Percentiles rank a stretch among this genome's conserved stretches.
Evolutionary conservation across 768 basidiomycete genomes (phyloP).

Genomic region (Tulasnella sp.): DNA sequence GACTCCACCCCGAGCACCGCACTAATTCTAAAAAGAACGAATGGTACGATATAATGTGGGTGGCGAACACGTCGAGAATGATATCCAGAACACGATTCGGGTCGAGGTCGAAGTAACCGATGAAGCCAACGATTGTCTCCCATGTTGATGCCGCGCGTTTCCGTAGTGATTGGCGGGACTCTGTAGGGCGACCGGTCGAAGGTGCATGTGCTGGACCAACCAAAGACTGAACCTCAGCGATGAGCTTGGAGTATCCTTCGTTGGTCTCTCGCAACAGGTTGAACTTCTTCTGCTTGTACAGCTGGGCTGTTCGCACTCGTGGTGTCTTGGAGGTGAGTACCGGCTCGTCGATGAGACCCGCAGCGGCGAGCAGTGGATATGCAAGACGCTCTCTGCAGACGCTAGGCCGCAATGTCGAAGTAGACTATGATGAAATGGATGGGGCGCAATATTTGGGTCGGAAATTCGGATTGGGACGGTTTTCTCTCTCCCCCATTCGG

Average conservation of each 20-base stretch:
- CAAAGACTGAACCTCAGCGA: slow-evolving; percentile 67
- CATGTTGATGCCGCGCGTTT: slow-evolving; percentile 58
- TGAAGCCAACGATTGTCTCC: slow-evolving; percentile 78
- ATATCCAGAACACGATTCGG: slow-evolving; percentile 90
- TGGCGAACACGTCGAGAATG: slow-evolving; percentile 81
- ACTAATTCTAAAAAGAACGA: slow-evolving; percentile 82
- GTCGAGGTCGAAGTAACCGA: slow-evolving; percentile 94
- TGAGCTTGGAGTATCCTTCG: slow-evolving; percentile 91
- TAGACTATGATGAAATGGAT: slow-evolving; percentile 32
- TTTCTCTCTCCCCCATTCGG: too few species aligned
- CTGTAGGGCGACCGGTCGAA: slow-evolving; percentile 51
- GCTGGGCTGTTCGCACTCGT: slow-evolving; percentile 52
- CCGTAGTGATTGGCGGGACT: slow-evolving; percentile 45
- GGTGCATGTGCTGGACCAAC: slow-evolving; percentile 65
- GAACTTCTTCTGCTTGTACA: slow-evolving; percentile 95
- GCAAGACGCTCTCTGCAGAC: slow-evolving; percentile 70
- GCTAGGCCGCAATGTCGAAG: slow-evolving; percentile 44
- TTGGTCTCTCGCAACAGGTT: slow-evolving; percentile 95
- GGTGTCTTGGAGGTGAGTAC: slow-evolving; percentile 70
- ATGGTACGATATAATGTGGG: slow-evolving; percentile 71
- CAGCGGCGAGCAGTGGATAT: slow-evolving; percentile 44
- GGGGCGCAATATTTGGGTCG: background rate
- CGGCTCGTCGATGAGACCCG: slow-evolving; percentile 58
- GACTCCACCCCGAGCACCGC: slow-evolving; percentile 74
- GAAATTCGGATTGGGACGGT: background rate